Percentiles rank a stretch among this genome's conserved stretches.
Conservation (phyloP, 441 rosid species). For the Arabidopsis lyrata region DNA sequence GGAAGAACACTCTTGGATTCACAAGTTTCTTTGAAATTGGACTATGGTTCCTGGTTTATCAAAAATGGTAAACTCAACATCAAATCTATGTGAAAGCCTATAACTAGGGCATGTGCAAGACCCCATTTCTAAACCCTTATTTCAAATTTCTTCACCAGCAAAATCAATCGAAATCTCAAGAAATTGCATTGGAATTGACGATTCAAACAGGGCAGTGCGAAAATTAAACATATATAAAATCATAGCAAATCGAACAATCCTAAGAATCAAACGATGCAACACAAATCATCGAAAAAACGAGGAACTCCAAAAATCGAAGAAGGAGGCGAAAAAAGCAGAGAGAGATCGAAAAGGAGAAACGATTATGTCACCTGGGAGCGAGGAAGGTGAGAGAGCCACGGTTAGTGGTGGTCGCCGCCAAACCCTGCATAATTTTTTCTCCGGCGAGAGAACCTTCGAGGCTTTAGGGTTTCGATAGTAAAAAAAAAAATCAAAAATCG, state of each 20-base stretch:
- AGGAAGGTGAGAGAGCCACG: constrained; percentile 23
- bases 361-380: constrained; percentile 27
- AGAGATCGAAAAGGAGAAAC: constrained; percentile 3
- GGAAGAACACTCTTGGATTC: constrained; percentile 25
- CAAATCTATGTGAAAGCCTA: constrained; percentile 3
- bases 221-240: neutral
- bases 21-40: constrained; percentile 2
- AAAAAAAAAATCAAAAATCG: neutral
- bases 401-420: constrained; percentile 40
- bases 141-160: neutral
- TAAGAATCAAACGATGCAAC: neutral
- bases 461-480: constrained; percentile 14
- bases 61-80: constrained; percentile 3
- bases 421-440: constrained; percentile 44
- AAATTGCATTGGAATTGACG: neutral
- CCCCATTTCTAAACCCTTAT: neutral
- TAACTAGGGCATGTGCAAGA: neutral
- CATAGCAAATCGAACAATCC: neutral
- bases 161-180: neutral
- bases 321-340: constrained; percentile 3
- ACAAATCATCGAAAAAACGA: neutral
- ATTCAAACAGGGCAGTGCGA: constrained; percentile 2
- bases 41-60: constrained; percentile 17
- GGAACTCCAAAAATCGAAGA: neutral
- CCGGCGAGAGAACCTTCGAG: constrained; percentile 36